Evolutionary conservation across 352 stramenopile species (phyloP).

Genomic region (Phytopythium sindhum): DNA sequence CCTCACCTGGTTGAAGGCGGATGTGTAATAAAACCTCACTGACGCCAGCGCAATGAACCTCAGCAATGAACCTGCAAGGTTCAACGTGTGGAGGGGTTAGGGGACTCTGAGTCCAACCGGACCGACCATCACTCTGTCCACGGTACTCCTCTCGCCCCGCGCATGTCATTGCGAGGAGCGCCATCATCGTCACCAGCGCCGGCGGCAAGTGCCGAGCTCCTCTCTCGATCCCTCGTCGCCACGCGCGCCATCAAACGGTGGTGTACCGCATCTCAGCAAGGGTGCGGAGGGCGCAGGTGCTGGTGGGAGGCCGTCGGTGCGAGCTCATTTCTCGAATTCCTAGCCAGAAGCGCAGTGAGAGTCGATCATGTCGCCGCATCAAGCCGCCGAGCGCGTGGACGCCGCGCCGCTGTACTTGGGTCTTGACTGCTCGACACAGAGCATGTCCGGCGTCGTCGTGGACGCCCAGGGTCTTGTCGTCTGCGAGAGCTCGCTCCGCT

Average conservation of each 20-base stretch:
- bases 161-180: neutral
- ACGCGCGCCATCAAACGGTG: conserved; percentile 1
- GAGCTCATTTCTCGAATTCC: neutral
- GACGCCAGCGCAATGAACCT: neutral
- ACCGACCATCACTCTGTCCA: neutral
- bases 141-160: neutral
- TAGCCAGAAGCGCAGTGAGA: neutral
- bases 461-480: conserved; percentile 34
- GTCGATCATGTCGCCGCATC: conserved; percentile 1
- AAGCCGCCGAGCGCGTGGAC: neutral
- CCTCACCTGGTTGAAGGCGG: neutral
- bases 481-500: conserved; percentile 59
- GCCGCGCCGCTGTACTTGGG: conserved; percentile 41
- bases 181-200: neutral
- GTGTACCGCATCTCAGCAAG: neutral
- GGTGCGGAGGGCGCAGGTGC: neutral
- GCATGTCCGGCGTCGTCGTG: conserved; percentile 70
- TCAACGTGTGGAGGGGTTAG: neutral
- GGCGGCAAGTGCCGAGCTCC: neutral
- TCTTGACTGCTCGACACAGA: conserved; percentile 86
- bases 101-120: neutral
- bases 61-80: neutral
- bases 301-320: neutral
- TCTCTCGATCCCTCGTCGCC: neutral
- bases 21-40: neutral